These are phyloP conservation scores for Crithidia fasciculata DNA, from an alignment of 208 protist species.

Conservation along the genomic window DNA sequence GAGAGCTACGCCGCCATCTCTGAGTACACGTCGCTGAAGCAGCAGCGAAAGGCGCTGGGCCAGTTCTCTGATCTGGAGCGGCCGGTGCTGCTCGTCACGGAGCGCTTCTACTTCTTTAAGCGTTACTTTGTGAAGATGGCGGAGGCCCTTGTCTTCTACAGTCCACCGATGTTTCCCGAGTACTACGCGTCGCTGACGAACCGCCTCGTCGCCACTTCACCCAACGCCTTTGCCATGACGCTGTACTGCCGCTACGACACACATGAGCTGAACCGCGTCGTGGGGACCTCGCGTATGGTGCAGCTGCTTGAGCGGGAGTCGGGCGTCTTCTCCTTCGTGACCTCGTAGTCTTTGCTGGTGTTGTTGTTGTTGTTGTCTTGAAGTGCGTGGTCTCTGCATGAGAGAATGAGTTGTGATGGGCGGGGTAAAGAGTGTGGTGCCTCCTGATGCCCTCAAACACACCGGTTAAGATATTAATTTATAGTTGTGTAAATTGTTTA, in stretches of 20 bases:
- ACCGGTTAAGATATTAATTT: too few relatives aligned
- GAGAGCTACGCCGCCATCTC: slow-evolving; percentile 85
- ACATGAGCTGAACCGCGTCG: slow-evolving; percentile 91
- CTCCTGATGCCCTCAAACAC: too few relatives aligned
- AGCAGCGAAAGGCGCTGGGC: slow-evolving; percentile 79
- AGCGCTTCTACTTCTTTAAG: slow-evolving; percentile 97
- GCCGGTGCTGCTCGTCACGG: slow-evolving; percentile 93
- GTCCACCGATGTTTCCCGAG: slow-evolving; percentile 89
- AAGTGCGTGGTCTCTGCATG: neutral
- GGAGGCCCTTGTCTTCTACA: slow-evolving; percentile 95
- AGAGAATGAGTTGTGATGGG: slow-evolving; percentile 1
- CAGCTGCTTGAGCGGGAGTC: slow-evolving; percentile 81
- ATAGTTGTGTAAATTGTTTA: too few relatives aligned
- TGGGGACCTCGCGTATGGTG: slow-evolving; percentile 82
- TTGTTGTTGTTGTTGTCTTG: neutral
- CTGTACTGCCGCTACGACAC: slow-evolving; percentile 94
- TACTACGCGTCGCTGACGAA: slow-evolving; percentile 96
- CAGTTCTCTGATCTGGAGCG: slow-evolving; percentile 88
- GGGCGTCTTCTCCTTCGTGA: slow-evolving; percentile 84
- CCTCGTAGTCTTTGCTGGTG: slow-evolving; percentile 32
- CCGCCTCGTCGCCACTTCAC: slow-evolving; percentile 62
- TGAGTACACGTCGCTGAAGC: slow-evolving; percentile 93
- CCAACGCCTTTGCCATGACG: slow-evolving; percentile 85
- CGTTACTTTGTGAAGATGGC: slow-evolving; percentile 93
- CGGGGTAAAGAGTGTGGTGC: too few relatives aligned